These are phyloP conservation scores for Cladophialophora exuberans DNA, from an alignment of 2,329 filamentous ascomycete genomes.

Conservation along the genomic window DNA sequence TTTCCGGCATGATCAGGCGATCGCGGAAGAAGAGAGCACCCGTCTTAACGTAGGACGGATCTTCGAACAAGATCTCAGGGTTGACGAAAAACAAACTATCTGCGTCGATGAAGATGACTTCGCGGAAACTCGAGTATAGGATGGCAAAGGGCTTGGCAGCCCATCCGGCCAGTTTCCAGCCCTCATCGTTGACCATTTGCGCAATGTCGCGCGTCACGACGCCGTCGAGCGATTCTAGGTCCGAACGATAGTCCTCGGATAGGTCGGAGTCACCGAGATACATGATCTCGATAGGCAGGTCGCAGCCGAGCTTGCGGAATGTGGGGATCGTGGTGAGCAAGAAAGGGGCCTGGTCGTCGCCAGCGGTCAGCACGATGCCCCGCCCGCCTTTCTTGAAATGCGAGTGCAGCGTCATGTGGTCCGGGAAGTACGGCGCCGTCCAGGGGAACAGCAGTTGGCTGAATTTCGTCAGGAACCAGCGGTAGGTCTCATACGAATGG, in stretches of 20 bases:
- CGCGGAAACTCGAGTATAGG: constrained; percentile 51
- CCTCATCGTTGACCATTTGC: constrained; percentile 49
- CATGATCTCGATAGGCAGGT: constrained; percentile 34
- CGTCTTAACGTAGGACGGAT: constrained; percentile 46
- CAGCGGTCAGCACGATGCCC: constrained; percentile 51
- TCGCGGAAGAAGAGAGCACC: constrained; percentile 54
- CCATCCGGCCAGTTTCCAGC: constrained; percentile 51
- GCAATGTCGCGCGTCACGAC: constrained; percentile 51
- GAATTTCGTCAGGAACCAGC: constrained; percentile 45
- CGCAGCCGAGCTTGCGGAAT: constrained; percentile 33
- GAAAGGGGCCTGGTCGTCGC: constrained; percentile 48
- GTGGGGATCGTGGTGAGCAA: constrained; percentile 47
- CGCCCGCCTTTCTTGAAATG: constrained; percentile 47
- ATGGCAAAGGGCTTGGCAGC: constrained; percentile 54
- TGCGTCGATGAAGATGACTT: constrained; percentile 53
- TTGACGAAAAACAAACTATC: constrained; percentile 50
- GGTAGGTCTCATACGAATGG: constrained; percentile 48
- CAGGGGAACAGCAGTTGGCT: constrained; percentile 40
- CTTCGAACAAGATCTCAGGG: constrained; percentile 47
- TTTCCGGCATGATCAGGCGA: constrained; percentile 45
- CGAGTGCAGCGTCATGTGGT: constrained; percentile 50
- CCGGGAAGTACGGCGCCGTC: constrained; percentile 47
- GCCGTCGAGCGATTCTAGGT: constrained; percentile 47
- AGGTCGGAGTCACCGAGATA: constrained; percentile 49
- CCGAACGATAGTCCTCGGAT: constrained; percentile 45